Evolutionary conservation across 179 eudicot species (phyloP), one percentile per base, ranked within the genome.

Genomic region (Gypsophila paniculata): DNA sequence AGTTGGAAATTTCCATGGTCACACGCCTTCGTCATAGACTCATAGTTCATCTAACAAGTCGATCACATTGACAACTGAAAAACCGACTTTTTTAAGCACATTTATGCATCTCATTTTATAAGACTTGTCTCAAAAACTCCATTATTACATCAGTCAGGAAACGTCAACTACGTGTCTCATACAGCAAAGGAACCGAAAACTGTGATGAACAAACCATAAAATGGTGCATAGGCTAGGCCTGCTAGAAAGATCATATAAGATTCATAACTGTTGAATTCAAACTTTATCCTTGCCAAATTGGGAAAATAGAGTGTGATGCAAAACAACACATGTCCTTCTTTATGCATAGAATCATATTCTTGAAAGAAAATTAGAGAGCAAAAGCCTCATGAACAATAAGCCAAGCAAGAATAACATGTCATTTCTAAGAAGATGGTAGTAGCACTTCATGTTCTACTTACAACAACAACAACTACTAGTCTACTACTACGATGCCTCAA

Each of bases 381-480:
- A 53, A 23, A 48, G 58, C 51, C 73, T 68, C 71, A 68, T 68
- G 68, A 21, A 49, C 48, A 52, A 54, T 75, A 62, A 59, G 60
- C 53, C 67, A 72, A 67, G 73, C 72, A 72, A 76, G 82, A 79
- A 80, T 76, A 76, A 76, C 22, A 46, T 76, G 82, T 80, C 82
- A 26, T 76, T 46, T 80, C 77, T 68, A 49, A 38, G 18, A 61
- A 58, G 14, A 61, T 39, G 26, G 68, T 29, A 42, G 32, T 44
- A 34, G 17, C 48, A 29, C 4, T 69, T 68, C n/a, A 58, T 42
- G 11, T 42, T 42, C 34, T 29, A 29, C 34, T 29, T 29, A 29
- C 34, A 29, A 29, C 4, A 29, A 29, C 34, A 29, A 29, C 4
- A 4, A 29, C 34, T 1, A 29, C 1, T 1, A n/a, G n/a, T n/a